Evolutionary conservation across 331 rosid genomes (phyloP), one percentile per base, ranked within the genome.

Genomic region (Ulmus americana): DNA sequence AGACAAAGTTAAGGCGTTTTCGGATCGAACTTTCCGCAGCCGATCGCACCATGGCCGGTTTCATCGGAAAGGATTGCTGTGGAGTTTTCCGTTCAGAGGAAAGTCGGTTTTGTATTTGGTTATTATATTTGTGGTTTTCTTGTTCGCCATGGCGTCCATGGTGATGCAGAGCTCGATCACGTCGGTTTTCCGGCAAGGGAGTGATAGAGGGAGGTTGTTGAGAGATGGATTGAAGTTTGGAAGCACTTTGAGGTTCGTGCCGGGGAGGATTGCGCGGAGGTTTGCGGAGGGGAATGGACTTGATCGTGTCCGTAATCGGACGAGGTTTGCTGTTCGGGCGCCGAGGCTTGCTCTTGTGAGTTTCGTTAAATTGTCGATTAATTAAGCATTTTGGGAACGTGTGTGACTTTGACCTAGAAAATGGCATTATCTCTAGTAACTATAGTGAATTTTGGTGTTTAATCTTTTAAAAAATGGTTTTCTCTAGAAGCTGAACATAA

Each of bases 311-410:
- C 84, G 98, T 18, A 68, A 80, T 14, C 70, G 68, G 79, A 78
- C 86, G 0, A 70, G 90, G 69, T 40, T 76, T 51, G 95, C 84
- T 59, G 79, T 86, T 72, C 87, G 98, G 55, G 67, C 83, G 12
- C 95, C 98, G 3, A 77, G 95, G 68, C 72, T 92, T 55, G 98
- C 98, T 76, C 76, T 92, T 14, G 98, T 92, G 74, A 86, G 98
- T 84, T 57, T 39, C 0, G 65, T 58, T 8, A n/a, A 61, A 8
- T 6, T 73, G 13, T 53, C 20, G 18, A 64, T 56, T 10, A 12
- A 43, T 46, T 39, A 18, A 28, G 56, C 58, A 46, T 71, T 53
- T 45, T 39, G 47, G 54, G 7, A 22, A 35, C 10, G 8, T 39
- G 39, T 49, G 28, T 66, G 74, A 48, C 63, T 63, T 68, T 13